Conservation (phyloP, 441 rosid species). For the Pelargonium australe region DNA sequence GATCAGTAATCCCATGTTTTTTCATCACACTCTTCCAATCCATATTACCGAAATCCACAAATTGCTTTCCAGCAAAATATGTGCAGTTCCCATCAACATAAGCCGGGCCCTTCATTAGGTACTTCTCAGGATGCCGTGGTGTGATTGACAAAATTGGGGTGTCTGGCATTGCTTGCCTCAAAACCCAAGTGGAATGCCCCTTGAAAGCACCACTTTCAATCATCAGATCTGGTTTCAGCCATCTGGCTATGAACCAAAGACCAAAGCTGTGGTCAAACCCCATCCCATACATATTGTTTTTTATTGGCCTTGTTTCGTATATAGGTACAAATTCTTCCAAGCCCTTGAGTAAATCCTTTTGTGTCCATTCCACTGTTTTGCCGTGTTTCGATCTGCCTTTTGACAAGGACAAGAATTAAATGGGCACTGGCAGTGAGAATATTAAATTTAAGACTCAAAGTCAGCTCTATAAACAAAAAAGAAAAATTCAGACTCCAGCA, state of each 20-base stretch:
- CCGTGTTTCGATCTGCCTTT: conserved; percentile 99
- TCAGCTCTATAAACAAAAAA: neutral
- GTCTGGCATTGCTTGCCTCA: conserved; percentile 93
- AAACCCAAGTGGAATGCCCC: conserved; percentile 98
- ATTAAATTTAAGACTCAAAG: conserved; percentile 3
- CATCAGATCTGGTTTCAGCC: conserved; percentile 90
- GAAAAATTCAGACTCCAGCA: neutral
- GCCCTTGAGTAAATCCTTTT: conserved; percentile 79
- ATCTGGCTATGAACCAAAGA: conserved; percentile 80
- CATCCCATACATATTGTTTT: conserved; percentile 93
- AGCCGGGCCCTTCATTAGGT: conserved; percentile 84
- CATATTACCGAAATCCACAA: conserved; percentile 91
- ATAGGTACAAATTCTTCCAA: conserved; percentile 86
- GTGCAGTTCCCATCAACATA: conserved; percentile 93
- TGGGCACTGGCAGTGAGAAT: conserved; percentile 31
- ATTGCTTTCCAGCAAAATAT: conserved; percentile 93
- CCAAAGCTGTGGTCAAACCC: conserved; percentile 99
- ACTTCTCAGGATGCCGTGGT: conserved; percentile 93
- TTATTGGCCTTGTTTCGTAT: conserved; percentile 81
- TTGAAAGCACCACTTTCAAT: conserved; percentile 98
- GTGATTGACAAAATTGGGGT: conserved; percentile 66
- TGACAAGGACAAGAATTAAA: conserved; percentile 64
- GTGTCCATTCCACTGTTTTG: conserved; percentile 84
- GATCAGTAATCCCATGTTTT: conserved; percentile 57
- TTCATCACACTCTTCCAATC: conserved; percentile 71